These are phyloP conservation scores for Coemansia sp. DNA, from an alignment of 192 early-diverging fungal genomes.

Conservation along the genomic window DNA sequence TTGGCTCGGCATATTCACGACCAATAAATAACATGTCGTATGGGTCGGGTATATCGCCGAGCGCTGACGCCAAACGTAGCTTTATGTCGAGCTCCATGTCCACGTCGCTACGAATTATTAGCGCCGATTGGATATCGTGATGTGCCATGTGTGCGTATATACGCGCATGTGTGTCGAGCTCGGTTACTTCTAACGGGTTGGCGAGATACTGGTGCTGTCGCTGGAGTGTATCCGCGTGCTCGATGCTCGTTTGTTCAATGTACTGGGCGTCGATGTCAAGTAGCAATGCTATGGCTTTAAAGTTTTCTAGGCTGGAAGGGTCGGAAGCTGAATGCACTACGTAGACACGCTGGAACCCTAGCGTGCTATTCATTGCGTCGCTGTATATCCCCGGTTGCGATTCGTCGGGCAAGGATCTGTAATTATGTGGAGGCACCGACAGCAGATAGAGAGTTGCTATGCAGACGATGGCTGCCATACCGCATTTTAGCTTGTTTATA, in stretches of 20 bases:
- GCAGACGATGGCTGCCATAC: not conserved
- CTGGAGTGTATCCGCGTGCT: not conserved
- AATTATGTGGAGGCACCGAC: not conserved
- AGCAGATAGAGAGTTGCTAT: not conserved
- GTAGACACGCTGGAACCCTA: slow-evolving; percentile 37
- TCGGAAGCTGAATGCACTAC: not conserved
- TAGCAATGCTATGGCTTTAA: slow-evolving; percentile 22
- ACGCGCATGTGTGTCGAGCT: slow-evolving; percentile 22
- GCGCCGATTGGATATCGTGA: slow-evolving; percentile 16
- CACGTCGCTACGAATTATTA: slow-evolving; percentile 16
- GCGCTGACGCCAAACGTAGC: slow-evolving; percentile 11
- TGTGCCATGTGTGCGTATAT: slow-evolving; percentile 29
- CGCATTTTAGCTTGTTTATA: not conserved
- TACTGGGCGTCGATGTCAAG: slow-evolving; percentile 17
- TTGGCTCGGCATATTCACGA: slow-evolving; percentile 13
- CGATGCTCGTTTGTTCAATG: slow-evolving; percentile 9
- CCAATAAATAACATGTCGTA: slow-evolving; percentile 33
- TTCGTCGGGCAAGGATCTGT: too few relatives aligned
- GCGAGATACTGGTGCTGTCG: slow-evolving; percentile 11
- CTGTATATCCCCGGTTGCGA: not conserved
- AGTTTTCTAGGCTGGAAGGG: not conserved
- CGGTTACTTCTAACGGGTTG: not conserved
- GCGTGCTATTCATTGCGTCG: slow-evolving; percentile 26
- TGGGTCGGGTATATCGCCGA: not conserved
- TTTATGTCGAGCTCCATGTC: slow-evolving; percentile 37